phyloP scores from a whole-genome alignment of 1,139 yeast species.

The Debaryomycetaceae sp. region DNA sequence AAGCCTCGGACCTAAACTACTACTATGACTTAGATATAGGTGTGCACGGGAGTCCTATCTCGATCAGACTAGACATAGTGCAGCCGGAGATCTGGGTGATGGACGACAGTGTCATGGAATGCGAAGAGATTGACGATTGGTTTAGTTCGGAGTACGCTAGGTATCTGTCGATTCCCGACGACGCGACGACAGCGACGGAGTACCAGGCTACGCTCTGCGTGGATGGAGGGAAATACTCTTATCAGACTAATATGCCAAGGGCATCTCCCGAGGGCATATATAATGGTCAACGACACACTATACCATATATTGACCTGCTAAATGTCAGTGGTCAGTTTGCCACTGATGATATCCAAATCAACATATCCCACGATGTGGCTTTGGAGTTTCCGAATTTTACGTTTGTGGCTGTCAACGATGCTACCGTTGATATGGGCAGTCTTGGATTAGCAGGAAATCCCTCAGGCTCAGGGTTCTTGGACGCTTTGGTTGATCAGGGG shows the following conservation, averaged over 20 bases:
- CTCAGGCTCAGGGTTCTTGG: conserved; percentile 40
- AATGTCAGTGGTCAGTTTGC: conserved; percentile 24
- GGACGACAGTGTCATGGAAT: conserved; percentile 21
- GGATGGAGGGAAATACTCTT: conserved; percentile 20
- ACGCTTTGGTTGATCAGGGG: conserved; percentile 25
- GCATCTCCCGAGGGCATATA: conserved; percentile 9
- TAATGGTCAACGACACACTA: conserved; percentile 14
- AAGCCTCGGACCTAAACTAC: conserved; percentile 1
- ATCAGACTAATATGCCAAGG: conserved; percentile 4
- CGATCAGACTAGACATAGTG: conserved; percentile 26
- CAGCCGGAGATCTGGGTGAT: conserved; percentile 40
- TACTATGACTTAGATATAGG: conserved; percentile 6
- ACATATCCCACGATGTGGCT: conserved; percentile 10
- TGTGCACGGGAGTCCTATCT: conserved; percentile 11
- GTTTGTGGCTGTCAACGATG: conserved; percentile 22
- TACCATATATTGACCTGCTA: conserved; percentile 29
- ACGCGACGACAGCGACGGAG: conserved; percentile 17
- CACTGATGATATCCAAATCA: conserved; percentile 21
- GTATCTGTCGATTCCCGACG: conserved; percentile 13
- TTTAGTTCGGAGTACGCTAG: conserved; percentile 12
- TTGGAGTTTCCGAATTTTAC: conserved; percentile 21
- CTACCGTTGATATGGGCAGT: conserved; percentile 28
- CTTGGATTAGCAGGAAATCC: conserved; percentile 51
- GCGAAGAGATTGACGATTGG: conserved; percentile 21
- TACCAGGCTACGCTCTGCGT: conserved; percentile 27